Evolutionary conservation across 2,329 filamentous ascomycete genomes (phyloP).

Genomic region (Hypocrella siamensis): DNA sequence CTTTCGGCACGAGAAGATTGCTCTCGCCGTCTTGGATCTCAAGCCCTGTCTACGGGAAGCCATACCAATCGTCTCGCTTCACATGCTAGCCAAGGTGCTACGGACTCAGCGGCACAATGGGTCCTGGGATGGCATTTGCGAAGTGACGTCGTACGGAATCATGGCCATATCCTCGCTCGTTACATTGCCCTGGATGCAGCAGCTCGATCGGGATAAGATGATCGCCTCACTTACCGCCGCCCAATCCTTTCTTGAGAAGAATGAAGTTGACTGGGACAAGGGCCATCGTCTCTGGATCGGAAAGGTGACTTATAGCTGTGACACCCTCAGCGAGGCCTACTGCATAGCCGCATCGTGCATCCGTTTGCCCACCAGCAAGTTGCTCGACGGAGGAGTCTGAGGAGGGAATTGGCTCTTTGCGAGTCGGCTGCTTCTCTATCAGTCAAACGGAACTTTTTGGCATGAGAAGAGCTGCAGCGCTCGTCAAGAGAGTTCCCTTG

Average conservation of each 20-base stretch:
- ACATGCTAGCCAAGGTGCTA: not conserved
- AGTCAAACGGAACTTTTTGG: not conserved
- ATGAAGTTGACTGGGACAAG: not conserved
- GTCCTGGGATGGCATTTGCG: not conserved
- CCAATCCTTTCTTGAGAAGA: not conserved
- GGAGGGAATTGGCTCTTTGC: too few relatives aligned
- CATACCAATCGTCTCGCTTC: not conserved
- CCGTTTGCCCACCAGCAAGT: not conserved
- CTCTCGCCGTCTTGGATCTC: not conserved
- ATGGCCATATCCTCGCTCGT: not conserved
- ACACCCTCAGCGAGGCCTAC: constrained; percentile 4
- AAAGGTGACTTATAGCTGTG: constrained; percentile 6
- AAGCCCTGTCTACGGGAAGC: not conserved
- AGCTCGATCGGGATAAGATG: not conserved
- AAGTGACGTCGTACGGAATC: not conserved
- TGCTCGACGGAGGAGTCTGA: too few relatives aligned
- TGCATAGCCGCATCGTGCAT: constrained; percentile 3
- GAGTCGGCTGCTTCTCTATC: not conserved
- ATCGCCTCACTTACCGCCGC: not conserved
- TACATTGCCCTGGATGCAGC: not conserved
- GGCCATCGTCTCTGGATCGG: constrained; percentile 5
- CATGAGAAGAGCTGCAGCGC: not conserved
- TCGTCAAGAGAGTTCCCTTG: not conserved
- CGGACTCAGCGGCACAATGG: not conserved
- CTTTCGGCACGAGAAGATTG: not conserved